A percentile compares a stretch with the other conserved stretches of the same genome.
phyloP scores from a whole-genome alignment of 192 early-diverging fungal species.

The Geranomyces variabilis region DNA sequence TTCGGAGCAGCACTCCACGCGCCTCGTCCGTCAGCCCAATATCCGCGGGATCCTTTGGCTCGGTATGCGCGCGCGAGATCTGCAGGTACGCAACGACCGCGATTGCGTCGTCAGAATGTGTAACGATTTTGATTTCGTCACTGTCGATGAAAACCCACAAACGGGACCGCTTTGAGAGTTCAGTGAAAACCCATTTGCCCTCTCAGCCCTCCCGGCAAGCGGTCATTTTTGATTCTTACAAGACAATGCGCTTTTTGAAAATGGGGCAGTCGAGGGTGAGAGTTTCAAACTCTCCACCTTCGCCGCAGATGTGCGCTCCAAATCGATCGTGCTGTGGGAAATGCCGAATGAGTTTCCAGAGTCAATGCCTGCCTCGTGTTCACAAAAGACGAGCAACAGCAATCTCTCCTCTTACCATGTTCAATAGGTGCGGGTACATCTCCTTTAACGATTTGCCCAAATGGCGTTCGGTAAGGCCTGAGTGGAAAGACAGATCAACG shows the following conservation, averaged over 20 bases:
- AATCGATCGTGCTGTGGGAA: slow-evolving; percentile 66
- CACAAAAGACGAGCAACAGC: too few relatives aligned
- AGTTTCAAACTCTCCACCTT: slow-evolving; percentile 98
- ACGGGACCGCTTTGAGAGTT: neutral
- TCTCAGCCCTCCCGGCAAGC: too few relatives aligned
- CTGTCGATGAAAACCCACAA: slow-evolving; percentile 40
- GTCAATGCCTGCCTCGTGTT: too few relatives aligned
- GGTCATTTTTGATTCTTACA: slow-evolving; percentile 66
- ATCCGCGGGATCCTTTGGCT: slow-evolving; percentile 58
- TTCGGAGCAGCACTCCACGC: neutral
- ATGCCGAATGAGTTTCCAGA: too few relatives aligned
- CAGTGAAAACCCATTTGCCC: too few relatives aligned
- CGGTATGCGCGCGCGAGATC: slow-evolving; percentile 69
- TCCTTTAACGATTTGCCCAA: slow-evolving; percentile 78
- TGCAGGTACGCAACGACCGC: slow-evolving; percentile 82
- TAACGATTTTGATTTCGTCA: slow-evolving; percentile 70
- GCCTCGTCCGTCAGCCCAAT: slow-evolving; percentile 32
- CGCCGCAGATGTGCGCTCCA: slow-evolving; percentile 89
- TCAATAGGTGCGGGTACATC: slow-evolving; percentile 76
- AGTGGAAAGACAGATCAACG: neutral
- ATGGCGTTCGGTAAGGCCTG: slow-evolving; percentile 69
- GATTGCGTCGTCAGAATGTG: slow-evolving; percentile 81
- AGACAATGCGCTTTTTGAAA: slow-evolving; percentile 79
- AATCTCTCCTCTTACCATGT: slow-evolving; percentile 51
- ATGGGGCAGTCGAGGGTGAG: slow-evolving; percentile 91